phyloP scores from a whole-genome alignment of 2,329 filamentous ascomycete species.

The Parastagonospora avenae region DNA sequence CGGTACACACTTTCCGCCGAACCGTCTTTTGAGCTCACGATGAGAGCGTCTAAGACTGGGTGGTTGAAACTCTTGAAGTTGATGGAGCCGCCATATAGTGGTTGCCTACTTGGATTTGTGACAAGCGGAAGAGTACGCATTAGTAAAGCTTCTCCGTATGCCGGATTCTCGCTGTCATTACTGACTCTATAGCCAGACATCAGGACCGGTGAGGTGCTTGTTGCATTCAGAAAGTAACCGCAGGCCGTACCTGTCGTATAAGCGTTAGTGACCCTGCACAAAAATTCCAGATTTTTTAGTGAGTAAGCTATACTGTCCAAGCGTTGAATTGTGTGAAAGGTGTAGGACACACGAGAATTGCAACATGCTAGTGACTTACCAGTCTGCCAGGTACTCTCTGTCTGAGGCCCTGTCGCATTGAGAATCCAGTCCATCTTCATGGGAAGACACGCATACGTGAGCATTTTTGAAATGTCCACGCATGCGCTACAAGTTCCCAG shows the following conservation, averaged over 20 bases:
- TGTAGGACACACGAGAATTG: background rate
- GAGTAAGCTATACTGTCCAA: no score
- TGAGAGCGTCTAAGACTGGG: constrained; percentile 14
- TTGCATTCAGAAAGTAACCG: constrained; percentile 32
- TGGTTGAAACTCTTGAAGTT: constrained; percentile 19
- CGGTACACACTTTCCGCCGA: constrained; percentile 11
- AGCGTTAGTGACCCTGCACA: no score
- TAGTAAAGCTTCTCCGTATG: constrained; percentile 14
- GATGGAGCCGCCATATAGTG: constrained; percentile 23
- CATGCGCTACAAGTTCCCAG: constrained; percentile 32
- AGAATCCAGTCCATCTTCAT: constrained; percentile 22
- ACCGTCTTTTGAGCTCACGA: constrained; percentile 13
- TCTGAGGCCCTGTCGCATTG: constrained; percentile 3
- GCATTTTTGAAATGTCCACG: constrained; percentile 15
- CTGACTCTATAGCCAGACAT: constrained; percentile 22
- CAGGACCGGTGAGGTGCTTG: constrained; percentile 13
- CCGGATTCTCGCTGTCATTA: background rate
- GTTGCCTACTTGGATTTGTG: constrained; percentile 1
- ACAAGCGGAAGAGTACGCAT: constrained; percentile 21
- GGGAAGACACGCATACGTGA: constrained; percentile 21
- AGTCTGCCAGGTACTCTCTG: constrained; percentile 4
- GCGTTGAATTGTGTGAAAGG: no score
- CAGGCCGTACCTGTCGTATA: constrained; percentile 17
- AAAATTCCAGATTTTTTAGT: no score
- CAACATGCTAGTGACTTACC: background rate